Conservation (phyloP, 1,284 basidiomycete genomes). For the Peniophora sp. region DNA sequence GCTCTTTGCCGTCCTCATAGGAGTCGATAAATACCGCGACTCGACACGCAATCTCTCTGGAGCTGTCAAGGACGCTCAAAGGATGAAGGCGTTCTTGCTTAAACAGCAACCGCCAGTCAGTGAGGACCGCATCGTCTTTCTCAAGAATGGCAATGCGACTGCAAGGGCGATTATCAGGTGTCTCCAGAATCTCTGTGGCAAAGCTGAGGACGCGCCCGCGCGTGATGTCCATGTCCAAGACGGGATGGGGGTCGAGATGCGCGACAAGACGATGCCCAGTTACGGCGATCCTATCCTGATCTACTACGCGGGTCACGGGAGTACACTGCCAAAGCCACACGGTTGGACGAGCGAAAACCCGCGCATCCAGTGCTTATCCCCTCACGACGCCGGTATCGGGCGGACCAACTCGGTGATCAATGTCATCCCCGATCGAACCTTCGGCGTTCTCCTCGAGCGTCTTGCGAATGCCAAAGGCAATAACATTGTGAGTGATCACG, state of each 20-base stretch:
- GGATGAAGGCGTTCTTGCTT: too few species aligned
- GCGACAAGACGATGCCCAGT: neutral
- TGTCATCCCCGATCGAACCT: neutral
- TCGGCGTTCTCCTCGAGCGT: neutral
- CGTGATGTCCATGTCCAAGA: too few species aligned
- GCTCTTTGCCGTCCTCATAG: too few species aligned
- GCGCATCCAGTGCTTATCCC: neutral
- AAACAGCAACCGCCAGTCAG: too few species aligned
- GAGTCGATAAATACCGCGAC: too few species aligned
- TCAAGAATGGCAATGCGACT: neutral
- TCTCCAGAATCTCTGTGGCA: neutral
- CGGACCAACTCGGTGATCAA: too few species aligned
- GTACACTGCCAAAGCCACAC: neutral
- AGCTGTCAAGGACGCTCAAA: too few species aligned
- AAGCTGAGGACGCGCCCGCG: too few species aligned
- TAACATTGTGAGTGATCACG: neutral
- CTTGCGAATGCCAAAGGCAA: neutral
- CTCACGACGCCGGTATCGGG: neutral
- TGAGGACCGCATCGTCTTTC: neutral
- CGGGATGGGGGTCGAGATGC: too few species aligned
- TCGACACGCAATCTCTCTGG: too few species aligned
- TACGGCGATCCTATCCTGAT: neutral
- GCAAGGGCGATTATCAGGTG: neutral
- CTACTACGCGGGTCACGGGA: slow-evolving; percentile 1
- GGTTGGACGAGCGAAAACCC: neutral